Evolutionary conservation across 371 early-diverging fungal species (phyloP).

Genomic region (Mucor lusitanicus): DNA sequence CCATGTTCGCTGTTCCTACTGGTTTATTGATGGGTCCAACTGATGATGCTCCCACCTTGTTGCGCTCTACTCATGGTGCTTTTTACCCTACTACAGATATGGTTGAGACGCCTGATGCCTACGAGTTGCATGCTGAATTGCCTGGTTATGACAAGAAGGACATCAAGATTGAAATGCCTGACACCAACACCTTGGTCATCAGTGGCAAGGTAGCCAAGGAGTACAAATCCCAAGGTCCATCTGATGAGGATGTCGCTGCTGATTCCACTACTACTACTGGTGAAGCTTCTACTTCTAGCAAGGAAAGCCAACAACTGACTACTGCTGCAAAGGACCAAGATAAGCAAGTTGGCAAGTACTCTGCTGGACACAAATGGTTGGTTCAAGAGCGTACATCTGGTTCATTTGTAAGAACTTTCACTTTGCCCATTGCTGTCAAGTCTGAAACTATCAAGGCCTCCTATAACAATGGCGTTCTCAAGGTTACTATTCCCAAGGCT

Average conservation of each 20-base stretch:
- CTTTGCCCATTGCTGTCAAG: constrained; percentile 34
- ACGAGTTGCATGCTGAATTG: constrained; percentile 38
- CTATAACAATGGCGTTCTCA: constrained; percentile 38
- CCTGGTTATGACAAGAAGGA: constrained; percentile 41
- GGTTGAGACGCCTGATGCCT: constrained; percentile 24
- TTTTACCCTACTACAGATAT: constrained; percentile 33
- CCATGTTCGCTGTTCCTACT: constrained; percentile 13
- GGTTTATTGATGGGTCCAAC: no score
- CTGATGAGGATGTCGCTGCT: neutral
- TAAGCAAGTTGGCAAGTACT: neutral
- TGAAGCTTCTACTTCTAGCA: neutral
- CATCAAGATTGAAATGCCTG: constrained; percentile 33
- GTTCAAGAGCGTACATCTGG: constrained; percentile 39
- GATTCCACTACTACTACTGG: neutral
- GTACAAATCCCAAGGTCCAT: neutral
- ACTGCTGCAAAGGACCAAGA: neutral
- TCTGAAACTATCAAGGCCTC: constrained; percentile 38
- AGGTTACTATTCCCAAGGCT: constrained; percentile 36
- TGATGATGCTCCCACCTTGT: no score
- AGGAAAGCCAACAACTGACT: neutral
- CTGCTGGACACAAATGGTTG: constrained; percentile 21
- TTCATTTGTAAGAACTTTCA: constrained; percentile 32
- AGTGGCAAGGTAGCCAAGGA: constrained; percentile 21
- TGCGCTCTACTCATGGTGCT: no score
- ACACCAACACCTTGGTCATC: constrained; percentile 29